These are phyloP conservation scores for Coemansia sp. DNA, from an alignment of 192 early-diverging fungal species.

Conservation along the genomic window DNA sequence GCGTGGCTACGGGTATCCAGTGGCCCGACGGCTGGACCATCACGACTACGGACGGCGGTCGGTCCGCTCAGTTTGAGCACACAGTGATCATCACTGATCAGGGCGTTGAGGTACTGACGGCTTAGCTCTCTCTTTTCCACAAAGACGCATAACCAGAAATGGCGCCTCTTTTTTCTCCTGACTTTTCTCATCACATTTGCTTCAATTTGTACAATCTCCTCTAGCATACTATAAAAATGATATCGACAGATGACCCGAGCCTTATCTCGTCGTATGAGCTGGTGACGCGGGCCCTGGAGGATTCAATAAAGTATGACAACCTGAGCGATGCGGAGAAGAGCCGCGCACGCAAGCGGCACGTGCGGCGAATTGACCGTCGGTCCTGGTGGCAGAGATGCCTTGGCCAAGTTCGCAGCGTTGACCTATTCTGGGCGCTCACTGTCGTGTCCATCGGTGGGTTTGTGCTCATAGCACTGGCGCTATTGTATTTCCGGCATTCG, in stretches of 20 bases:
- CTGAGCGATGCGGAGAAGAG: constrained; percentile 53
- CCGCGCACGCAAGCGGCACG: constrained; percentile 43
- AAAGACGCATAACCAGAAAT: not conserved
- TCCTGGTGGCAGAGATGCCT: constrained; percentile 17
- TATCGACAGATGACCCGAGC: constrained; percentile 18
- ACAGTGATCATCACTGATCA: constrained; percentile 65
- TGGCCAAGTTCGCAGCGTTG: constrained; percentile 21
- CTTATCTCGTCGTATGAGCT: constrained; percentile 50
- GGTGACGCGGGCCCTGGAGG: constrained; percentile 41
- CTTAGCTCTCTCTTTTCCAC: constrained; percentile 7
- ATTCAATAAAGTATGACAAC: constrained; percentile 52
- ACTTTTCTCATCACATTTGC: not conserved
- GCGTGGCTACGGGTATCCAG: constrained; percentile 60
- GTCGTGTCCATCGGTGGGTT: constrained; percentile 29
- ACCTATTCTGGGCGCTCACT: constrained; percentile 51
- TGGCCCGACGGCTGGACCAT: constrained; percentile 92
- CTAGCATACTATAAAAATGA: constrained; percentile 7
- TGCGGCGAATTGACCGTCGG: constrained; percentile 23
- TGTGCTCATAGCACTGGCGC: constrained; percentile 40
- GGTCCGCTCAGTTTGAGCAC: constrained; percentile 88
- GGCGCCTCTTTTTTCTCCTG: not conserved
- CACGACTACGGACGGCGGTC: constrained; percentile 70
- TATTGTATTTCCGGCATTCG: constrained; percentile 48
- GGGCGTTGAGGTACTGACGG: constrained; percentile 70
- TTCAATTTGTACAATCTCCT: not conserved